Percentiles rank a stretch among this genome's conserved stretches.
These are phyloP conservation scores for Fusarium musae DNA, from an alignment of 2,329 filamentous ascomycete genomes.

Conservation along the genomic window DNA sequence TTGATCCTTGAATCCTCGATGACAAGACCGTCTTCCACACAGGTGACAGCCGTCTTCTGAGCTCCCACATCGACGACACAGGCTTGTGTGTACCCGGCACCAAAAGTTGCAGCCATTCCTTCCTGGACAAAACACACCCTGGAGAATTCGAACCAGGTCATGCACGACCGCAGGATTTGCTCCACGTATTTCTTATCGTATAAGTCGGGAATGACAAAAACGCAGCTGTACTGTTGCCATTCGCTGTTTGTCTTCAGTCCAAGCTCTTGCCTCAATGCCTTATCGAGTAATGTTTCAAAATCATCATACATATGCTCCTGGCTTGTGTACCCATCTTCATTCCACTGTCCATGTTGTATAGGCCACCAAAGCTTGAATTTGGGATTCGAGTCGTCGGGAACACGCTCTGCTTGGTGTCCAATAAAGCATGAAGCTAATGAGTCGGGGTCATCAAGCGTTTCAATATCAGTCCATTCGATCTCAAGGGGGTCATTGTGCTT, in stretches of 20 bases:
- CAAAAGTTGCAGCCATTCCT: slow-evolving; percentile 92
- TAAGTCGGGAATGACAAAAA: slow-evolving; percentile 96
- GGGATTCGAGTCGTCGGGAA: slow-evolving; percentile 88
- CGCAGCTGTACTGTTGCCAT: slow-evolving; percentile 91
- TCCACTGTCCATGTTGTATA: slow-evolving; percentile 84
- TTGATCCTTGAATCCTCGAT: slow-evolving; percentile 96
- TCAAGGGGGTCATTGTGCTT: slow-evolving; percentile 95
- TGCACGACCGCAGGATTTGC: slow-evolving; percentile 82
- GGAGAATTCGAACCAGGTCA: slow-evolving; percentile 90
- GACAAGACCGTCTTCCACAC: slow-evolving; percentile 95
- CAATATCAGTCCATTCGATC: slow-evolving; percentile 93
- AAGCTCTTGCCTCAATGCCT: slow-evolving; percentile 86
- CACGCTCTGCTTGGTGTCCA: slow-evolving; percentile 82
- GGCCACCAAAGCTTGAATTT: slow-evolving; percentile 96
- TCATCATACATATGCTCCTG: slow-evolving; percentile 86
- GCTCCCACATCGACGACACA: slow-evolving; percentile 97
- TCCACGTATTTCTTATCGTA: slow-evolving; percentile 96
- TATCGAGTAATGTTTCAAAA: slow-evolving; percentile 86
- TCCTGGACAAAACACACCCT: slow-evolving; percentile 96
- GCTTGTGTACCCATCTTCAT: slow-evolving; percentile 87
- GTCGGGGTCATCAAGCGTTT: slow-evolving; percentile 72
- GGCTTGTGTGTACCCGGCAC: slow-evolving; percentile 91
- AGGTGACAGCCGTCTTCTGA: slow-evolving; percentile 96
- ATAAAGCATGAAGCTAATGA: slow-evolving; percentile 74
- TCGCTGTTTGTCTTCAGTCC: slow-evolving; percentile 80